Evolutionary conservation across 805 yeast genomes (phyloP), one percentile per base, ranked within the genome.

Genomic region (Cyberlindnera subsufficiens): DNA sequence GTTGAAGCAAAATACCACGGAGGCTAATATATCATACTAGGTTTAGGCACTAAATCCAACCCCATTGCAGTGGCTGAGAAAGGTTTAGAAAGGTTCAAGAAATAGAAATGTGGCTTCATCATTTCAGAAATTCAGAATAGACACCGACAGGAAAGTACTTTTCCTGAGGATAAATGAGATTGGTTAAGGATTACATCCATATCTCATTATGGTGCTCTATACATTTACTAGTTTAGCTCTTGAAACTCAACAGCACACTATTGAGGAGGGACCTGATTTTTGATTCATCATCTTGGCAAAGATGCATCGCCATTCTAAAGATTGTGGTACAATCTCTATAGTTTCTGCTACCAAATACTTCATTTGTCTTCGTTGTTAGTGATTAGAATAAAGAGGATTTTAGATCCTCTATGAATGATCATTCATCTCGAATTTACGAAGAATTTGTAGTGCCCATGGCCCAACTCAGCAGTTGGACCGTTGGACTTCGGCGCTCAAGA

Each of bases 211-310:
- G 98, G 98, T 91, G 32, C 74, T 91, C 61, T 99, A 91, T 64
- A 98, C 97, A 0, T 81, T 96, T 2, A 91, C 91, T 51, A 99
- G 99, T 60, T 98, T 93, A 68, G 97, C 98, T 10, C 99, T 99
- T 3, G 96, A 91, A 69, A 75, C 84, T 7, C 99, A 91, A 66
- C 87, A 96, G 5, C 77, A 75, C 56, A 99, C 99, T 0, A 93
- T 91, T 69, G 93, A 91, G 64, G 96, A 90, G 40, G 78, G 90
- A 29, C 73, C 96, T 5, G 82, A 91, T 59, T 93, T 93, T 59
- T 99, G 99, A 55, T 89, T 97, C 20, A 91, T 91, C 50, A 84
- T 91, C 46, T 74, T 91, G 59, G 93, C 99, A 18, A 91, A 91
- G 64, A 81, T 91, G 95, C 99, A 91, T 66, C 98, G 98, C 40